A percentile compares a stretch with the other conserved stretches of the same genome.
These are phyloP conservation scores for Boeremia lycopersici DNA, from an alignment of 2,329 filamentous ascomycete genomes.

Conservation along the genomic window DNA sequence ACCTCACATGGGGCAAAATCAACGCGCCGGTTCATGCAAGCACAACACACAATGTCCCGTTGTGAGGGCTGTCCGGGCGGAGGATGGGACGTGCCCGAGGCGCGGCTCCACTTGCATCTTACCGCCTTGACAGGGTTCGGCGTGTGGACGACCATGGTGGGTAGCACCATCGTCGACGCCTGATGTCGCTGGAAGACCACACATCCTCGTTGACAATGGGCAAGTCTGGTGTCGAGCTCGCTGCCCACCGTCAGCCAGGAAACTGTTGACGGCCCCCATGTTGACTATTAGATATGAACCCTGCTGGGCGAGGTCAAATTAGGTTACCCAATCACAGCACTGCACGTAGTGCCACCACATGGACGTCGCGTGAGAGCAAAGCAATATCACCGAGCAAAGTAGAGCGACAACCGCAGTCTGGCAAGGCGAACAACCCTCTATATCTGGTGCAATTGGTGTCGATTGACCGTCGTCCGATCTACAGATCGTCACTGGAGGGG, in stretches of 20 bases:
- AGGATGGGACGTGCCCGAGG: constrained; percentile 13
- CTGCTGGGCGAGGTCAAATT: background rate
- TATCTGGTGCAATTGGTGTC: constrained; percentile 1
- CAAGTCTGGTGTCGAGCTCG: constrained; percentile 2
- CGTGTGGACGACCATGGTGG: constrained; percentile 1
- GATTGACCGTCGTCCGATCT: background rate
- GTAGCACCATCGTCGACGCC: constrained; percentile 1
- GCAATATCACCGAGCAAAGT: constrained; percentile 8
- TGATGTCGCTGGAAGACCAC: constrained; percentile 3
- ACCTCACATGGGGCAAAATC: constrained; percentile 16
- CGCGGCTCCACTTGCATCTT: constrained; percentile 17
- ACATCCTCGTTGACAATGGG: constrained; percentile 10
- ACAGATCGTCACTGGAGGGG: background rate
- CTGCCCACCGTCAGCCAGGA: background rate
- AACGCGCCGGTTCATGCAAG: constrained; percentile 18
- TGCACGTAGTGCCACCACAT: constrained; percentile 29
- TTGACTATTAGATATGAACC: constrained; percentile 5
- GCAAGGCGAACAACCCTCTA: background rate
- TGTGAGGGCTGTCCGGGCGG: constrained; percentile 13
- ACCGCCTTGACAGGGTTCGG: constrained; percentile 12
- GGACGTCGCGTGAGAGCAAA: constrained; percentile 24
- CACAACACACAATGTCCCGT: constrained; percentile 14
- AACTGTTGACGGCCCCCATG: background rate
- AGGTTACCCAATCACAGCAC: constrained; percentile 26
- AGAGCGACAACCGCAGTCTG: background rate